Conservation (phyloP, 768 basidiomycete genomes). For the Mycena crocata region DNA sequence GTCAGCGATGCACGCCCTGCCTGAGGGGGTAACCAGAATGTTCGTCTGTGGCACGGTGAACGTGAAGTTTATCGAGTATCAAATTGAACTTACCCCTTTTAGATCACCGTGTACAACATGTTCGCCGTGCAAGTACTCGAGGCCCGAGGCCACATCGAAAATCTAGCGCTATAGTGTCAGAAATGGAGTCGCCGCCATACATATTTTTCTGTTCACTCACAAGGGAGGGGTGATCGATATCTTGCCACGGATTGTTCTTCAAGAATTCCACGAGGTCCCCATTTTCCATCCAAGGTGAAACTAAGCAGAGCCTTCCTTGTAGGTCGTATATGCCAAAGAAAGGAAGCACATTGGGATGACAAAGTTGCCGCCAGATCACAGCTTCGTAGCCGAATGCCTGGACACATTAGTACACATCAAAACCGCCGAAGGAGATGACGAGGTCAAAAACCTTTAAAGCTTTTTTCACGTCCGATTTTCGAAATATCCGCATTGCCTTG, state of each 20-base stretch:
- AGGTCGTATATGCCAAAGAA: conserved; percentile 38
- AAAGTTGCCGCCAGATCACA: conserved; percentile 34
- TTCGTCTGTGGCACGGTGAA: too few relatives aligned
- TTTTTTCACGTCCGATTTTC: too few relatives aligned
- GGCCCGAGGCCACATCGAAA: conserved; percentile 28
- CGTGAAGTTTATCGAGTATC: too few relatives aligned
- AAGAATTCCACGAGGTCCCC: conserved; percentile 35
- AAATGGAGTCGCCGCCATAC: too few relatives aligned
- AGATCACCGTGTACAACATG: conserved; percentile 38
- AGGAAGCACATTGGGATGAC: conserved; percentile 38
- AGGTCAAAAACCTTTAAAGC: too few relatives aligned
- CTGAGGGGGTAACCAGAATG: too few relatives aligned
- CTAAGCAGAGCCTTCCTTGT: conserved; percentile 33
- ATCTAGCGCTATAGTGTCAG: conserved; percentile 18
- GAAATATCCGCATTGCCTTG: too few relatives aligned
- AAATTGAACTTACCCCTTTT: too few relatives aligned
- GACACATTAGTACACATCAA: too few relatives aligned
- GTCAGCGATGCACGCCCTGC: too few relatives aligned
- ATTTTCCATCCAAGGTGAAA: conserved; percentile 46
- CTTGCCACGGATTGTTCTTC: background rate
- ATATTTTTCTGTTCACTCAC: background rate
- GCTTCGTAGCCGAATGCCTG: conserved; percentile 34
- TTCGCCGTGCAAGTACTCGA: conserved; percentile 34
- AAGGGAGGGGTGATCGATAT: conserved; percentile 7
- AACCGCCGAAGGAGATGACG: too few relatives aligned